Percentiles rank a stretch among this genome's conserved stretches.
Conservation (phyloP, 2,329 filamentous ascomycete species). For the Fusarium nematophilum region DNA sequence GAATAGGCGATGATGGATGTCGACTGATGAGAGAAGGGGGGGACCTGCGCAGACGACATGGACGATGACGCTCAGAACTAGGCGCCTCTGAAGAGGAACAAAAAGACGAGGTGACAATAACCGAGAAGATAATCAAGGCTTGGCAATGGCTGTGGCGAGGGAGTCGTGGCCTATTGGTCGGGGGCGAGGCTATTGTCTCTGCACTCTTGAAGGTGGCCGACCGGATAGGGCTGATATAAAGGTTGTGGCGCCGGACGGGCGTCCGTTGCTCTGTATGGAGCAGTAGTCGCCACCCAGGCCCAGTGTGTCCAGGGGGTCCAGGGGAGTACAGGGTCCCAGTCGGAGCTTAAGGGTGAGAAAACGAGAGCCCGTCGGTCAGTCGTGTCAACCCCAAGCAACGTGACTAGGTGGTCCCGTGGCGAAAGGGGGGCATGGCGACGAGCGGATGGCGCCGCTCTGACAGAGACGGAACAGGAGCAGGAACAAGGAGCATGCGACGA, state of each 20-base stretch:
- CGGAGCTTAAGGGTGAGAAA: conserved; percentile 32
- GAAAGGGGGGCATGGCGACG: conserved; percentile 39
- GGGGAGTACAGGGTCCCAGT: conserved; percentile 30
- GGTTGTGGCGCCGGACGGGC: conserved; percentile 36
- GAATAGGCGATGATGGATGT: conserved; percentile 22
- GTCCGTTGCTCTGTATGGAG: conserved; percentile 18
- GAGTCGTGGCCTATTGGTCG: conserved; percentile 10
- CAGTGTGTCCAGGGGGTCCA: conserved; percentile 28
- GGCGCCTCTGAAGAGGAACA: conserved; percentile 6
- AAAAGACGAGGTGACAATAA: conserved; percentile 11
- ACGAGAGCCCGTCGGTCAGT: conserved; percentile 29
- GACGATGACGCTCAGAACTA: conserved; percentile 23
- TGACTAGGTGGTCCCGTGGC: conserved; percentile 41
- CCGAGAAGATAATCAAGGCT: conserved; percentile 8
- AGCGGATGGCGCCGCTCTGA: conserved; percentile 33
- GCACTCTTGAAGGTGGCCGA: conserved; percentile 21
- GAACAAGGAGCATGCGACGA: conserved; percentile 38
- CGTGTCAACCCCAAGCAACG: conserved; percentile 35
- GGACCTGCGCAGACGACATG: conserved; percentile 40
- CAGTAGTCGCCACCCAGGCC: conserved; percentile 38
- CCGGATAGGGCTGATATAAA: conserved; percentile 46
- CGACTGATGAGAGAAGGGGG: conserved; percentile 24
- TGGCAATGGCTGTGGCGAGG: conserved; percentile 1
- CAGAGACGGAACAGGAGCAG: conserved; percentile 13
- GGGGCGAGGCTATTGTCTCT: conserved; percentile 12